Base-by-base conservation (phyloP, 2,329 filamentous ascomycete genomes). In the Calonectria pauciramosa region DNA sequence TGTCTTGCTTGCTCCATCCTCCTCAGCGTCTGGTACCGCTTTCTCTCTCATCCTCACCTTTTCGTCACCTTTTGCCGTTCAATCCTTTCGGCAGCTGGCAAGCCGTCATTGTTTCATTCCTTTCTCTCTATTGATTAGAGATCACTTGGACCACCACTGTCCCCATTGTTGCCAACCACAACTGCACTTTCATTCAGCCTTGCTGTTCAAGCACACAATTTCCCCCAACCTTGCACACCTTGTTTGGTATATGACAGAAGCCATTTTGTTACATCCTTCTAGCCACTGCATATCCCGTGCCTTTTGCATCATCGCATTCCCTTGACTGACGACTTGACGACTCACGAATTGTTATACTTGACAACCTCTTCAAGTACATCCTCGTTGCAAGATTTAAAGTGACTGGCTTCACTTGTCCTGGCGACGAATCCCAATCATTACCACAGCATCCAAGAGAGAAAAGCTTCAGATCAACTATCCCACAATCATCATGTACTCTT, bases 51-150 rank as follows among this genome's bases (percentile, higher is more conserved):
- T 72, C 77, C 63, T 66, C 69, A 56, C 68, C 23, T 51, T 59
- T 51, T 34, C 60, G 30, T 66, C 73, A 74, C 73, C 72, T 71
- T 56, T 71, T 38, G 80, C 78, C 82, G 79, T 83, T 82, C 82
- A 82, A 81, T 84, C 82, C 77, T 82, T 84, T 71, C 80, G 81
- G 81, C 80, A 80, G 79, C 81, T 83, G 79, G 80, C 75, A 78
- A 71, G 67, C 78, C 78, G 70, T 78, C 68, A 76, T 75, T 70
- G 71, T 76, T 73, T 65, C 63, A 66, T 66, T 44, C 56, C 56
- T 69, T 71, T 32, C 56, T 74, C 65, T 64, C 68, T 71, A 76
- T 76, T 77, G 74, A 73, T 72, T 75, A 77, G 67, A 73, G 68
- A 68, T 70, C 70, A 38, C 65, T 49, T 60, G 52, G 34, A 38